A percentile compares a stretch with the other conserved stretches of the same genome.
Conservation (phyloP, 2,329 filamentous ascomycete species). For the Fusarium setosum region DNA sequence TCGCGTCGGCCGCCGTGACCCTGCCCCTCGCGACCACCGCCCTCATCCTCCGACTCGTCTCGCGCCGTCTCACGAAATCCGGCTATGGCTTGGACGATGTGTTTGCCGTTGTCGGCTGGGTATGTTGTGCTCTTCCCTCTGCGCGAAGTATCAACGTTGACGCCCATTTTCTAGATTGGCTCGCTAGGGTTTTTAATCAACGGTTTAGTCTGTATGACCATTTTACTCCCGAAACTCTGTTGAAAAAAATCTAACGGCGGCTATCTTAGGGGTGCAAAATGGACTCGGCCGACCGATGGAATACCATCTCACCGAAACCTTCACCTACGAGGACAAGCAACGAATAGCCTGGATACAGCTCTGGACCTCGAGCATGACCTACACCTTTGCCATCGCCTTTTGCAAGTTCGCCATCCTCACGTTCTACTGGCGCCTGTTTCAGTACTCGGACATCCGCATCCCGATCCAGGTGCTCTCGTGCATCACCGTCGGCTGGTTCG, state of each 20-base stretch:
- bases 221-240: neutral
- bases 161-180: slow-evolving; percentile 14
- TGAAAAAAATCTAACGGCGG: neutral
- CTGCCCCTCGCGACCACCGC: slow-evolving; percentile 34
- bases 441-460: slow-evolving; percentile 41
- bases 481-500: slow-evolving; percentile 41
- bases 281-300: slow-evolving; percentile 33
- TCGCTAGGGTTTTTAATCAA: slow-evolving; percentile 32
- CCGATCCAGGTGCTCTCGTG: slow-evolving; percentile 43
- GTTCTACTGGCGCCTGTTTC: slow-evolving; percentile 47
- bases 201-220: slow-evolving; percentile 27
- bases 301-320: slow-evolving; percentile 22
- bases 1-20: slow-evolving; percentile 34
- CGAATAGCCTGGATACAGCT: slow-evolving; percentile 36
- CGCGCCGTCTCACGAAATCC: slow-evolving; percentile 36
- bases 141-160: neutral
- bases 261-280: slow-evolving; percentile 18
- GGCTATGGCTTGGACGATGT: slow-evolving; percentile 37
- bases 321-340: slow-evolving; percentile 22
- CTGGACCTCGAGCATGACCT: slow-evolving; percentile 43
- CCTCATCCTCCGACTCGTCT: slow-evolving; percentile 28
- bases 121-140: slow-evolving; percentile 7
- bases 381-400: slow-evolving; percentile 43
- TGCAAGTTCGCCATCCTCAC: slow-evolving; percentile 44
- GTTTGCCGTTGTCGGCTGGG: slow-evolving; percentile 36